Evolutionary conservation across 345 rosid genomes (phyloP), one percentile per base, ranked within the genome.

Genomic region (Ceriops decandra): DNA sequence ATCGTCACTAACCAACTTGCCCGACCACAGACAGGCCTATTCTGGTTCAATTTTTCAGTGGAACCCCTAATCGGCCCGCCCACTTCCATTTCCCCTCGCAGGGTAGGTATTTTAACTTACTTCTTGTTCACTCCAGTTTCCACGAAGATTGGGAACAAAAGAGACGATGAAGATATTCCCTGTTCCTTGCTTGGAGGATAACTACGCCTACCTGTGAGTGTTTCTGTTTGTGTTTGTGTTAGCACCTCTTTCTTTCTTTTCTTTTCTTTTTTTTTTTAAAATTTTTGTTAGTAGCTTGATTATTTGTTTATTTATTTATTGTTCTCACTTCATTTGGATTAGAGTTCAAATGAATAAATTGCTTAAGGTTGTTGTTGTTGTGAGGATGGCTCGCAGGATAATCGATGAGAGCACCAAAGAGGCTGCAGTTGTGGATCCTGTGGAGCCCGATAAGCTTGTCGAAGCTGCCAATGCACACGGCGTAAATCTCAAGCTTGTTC

Each of bases 361-460:
- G 9, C 28, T 35, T 38, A 38, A 38, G 47, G 47, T 38, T 33
- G 36, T 36, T 10, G 47, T 38, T 3, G 47, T 42, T 42, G 49
- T 11, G 49, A 17, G 16, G 19, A 13, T 42, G 49, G 15, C 7
- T 35, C 46, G 6, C 57, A 92, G 97, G 71, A 82, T 93, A 63
- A 81, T 91, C 56, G 97, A 93, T 67, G 97, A 91, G 78, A 72
- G 69, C 80, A 84, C 87, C 36, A 84, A 81, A 59, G 95, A 93
- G 70, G 96, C 97, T 26, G 98, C 96, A n/a, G 96, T 66, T 51
- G 98, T 93, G 70, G 97, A 93, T 83, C 98, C 98, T 3, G 97
- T 87, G 30, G 96, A 93, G 54, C 90, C 95, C 30, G 84, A 85
- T 47, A 93, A 89, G 79, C 76, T 89, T 17, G 46, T 93, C 28